Conservation (phyloP, 768 basidiomycete genomes). For the Boletus bicolor region DNA sequence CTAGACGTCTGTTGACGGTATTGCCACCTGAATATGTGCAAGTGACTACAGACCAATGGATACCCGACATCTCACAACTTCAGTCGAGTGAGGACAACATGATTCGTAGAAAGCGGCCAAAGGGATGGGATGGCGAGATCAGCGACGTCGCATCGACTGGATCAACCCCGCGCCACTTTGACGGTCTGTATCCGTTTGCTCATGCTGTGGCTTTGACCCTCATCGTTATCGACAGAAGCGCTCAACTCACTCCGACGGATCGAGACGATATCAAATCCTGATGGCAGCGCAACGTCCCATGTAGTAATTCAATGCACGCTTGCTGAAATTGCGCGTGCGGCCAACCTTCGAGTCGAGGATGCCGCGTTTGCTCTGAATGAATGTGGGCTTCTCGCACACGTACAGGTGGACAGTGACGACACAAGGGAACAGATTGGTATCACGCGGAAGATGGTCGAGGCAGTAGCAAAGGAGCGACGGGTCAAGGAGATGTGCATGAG, state of each 20-base stretch:
- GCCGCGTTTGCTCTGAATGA: conserved; percentile 86
- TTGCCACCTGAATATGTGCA: conserved; percentile 52
- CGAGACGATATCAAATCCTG: conserved; percentile 53
- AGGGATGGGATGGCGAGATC: conserved; percentile 76
- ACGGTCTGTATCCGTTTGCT: conserved; percentile 34
- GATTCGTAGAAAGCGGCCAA: conserved; percentile 46
- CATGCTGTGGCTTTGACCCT: neutral
- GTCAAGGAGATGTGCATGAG: conserved; percentile 72
- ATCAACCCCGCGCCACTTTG: conserved; percentile 36
- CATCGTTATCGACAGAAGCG: conserved; percentile 38
- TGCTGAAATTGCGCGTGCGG: conserved; percentile 72
- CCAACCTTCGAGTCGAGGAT: conserved; percentile 81
- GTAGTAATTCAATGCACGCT: conserved; percentile 68
- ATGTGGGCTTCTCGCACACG: conserved; percentile 65
- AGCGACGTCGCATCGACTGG: conserved; percentile 35
- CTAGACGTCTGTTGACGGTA: conserved; percentile 56
- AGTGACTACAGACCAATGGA: conserved; percentile 42
- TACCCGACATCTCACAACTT: conserved; percentile 39
- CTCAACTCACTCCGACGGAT: conserved; percentile 55
- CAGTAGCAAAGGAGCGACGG: conserved; percentile 60
- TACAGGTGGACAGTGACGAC: conserved; percentile 30
- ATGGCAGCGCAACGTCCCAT: conserved; percentile 71
- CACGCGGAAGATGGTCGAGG: conserved; percentile 64
- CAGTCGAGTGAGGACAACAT: conserved; percentile 34
- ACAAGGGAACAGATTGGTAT: conserved; percentile 49